Conservation (phyloP, 441 rosid species). For the Pelargonium fulgidum region DNA sequence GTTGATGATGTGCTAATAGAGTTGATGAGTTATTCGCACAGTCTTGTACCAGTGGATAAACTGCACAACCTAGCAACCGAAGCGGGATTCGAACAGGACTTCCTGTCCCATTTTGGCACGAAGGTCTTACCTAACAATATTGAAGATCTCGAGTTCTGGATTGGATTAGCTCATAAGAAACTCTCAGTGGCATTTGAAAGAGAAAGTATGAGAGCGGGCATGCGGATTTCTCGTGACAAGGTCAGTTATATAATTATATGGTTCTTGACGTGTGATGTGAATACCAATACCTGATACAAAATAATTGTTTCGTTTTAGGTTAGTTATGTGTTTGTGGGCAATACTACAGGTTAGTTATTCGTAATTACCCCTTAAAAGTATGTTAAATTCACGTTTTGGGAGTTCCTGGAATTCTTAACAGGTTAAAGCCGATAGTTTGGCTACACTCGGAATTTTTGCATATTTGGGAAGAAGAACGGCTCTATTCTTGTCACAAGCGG, state of each 20-base stretch:
- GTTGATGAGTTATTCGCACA: conserved; percentile 50
- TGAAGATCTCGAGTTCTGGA: conserved; percentile 68
- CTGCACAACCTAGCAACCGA: conserved; percentile 47
- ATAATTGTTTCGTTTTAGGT: not conserved
- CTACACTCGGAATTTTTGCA: conserved; percentile 65
- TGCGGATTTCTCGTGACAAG: conserved; percentile 26
- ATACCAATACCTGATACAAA: not conserved
- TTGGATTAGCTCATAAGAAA: conserved; percentile 58
- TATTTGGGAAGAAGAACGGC: conserved; percentile 56
- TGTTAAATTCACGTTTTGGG: not conserved
- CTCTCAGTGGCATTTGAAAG: conserved; percentile 43
- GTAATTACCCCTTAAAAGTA: not conserved
- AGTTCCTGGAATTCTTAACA: conserved; percentile 19
- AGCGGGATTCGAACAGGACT: conserved; percentile 56
- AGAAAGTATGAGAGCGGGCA: conserved; percentile 28
- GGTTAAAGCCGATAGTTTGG: conserved; percentile 51
- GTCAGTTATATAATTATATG: conserved; percentile 26
- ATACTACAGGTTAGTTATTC: not conserved
- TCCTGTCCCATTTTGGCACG: conserved; percentile 55
- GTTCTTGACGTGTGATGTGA: not conserved
- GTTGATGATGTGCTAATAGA: conserved; percentile 36
- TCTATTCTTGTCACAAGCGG: conserved; percentile 36
- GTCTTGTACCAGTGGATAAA: conserved; percentile 46
- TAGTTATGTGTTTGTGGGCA: too few relatives aligned
- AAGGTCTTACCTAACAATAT: conserved; percentile 38